A percentile compares a stretch with the other conserved stretches of the same genome.
Evolutionary conservation across 2,329 filamentous ascomycete genomes (phyloP).

Genomic region (Acrocalymma vagum): DNA sequence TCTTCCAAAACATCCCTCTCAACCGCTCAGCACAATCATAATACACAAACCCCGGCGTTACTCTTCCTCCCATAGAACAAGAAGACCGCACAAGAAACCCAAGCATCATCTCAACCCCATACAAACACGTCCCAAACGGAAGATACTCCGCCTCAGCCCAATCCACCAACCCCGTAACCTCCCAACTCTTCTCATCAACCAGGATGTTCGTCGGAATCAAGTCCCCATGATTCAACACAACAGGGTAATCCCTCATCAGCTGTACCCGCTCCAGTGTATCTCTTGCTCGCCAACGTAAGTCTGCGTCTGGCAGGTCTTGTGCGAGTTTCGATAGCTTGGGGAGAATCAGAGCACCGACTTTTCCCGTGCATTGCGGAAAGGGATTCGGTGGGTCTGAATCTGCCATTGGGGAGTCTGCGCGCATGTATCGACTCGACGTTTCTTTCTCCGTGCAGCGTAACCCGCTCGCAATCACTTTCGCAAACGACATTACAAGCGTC

Average conservation of each 20-base stretch:
- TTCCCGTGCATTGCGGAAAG: slow-evolving; percentile 31
- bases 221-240: slow-evolving; percentile 69
- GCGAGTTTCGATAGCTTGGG: slow-evolving; percentile 33
- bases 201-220: slow-evolving; percentile 67
- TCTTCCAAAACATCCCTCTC: slow-evolving; percentile 61
- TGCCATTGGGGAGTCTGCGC: slow-evolving; percentile 29
- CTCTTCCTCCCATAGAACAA: slow-evolving; percentile 18
- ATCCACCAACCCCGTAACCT: slow-evolving; percentile 65
- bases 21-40: slow-evolving; percentile 54
- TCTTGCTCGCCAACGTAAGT: slow-evolving; percentile 27
- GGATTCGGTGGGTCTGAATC: slow-evolving; percentile 9
- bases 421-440: slow-evolving; percentile 1
- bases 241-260: slow-evolving; percentile 60
- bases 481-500: slow-evolving; percentile 37
- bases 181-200: slow-evolving; percentile 54
- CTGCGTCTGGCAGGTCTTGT: slow-evolving; percentile 29
- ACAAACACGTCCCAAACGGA: slow-evolving; percentile 67
- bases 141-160: slow-evolving; percentile 71
- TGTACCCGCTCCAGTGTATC: slow-evolving; percentile 35
- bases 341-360: slow-evolving; percentile 36
- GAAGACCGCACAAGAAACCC: slow-evolving; percentile 51
- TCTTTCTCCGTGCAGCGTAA: slow-evolving; percentile 17
- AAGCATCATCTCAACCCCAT: slow-evolving; percentile 68
- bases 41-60: slow-evolving; percentile 45
- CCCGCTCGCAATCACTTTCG: slow-evolving; percentile 31